A percentile compares a stretch with the other conserved stretches of the same genome.
Evolutionary conservation across 306 rosid genomes (phyloP).

Genomic region (Corylus avellana): DNA sequence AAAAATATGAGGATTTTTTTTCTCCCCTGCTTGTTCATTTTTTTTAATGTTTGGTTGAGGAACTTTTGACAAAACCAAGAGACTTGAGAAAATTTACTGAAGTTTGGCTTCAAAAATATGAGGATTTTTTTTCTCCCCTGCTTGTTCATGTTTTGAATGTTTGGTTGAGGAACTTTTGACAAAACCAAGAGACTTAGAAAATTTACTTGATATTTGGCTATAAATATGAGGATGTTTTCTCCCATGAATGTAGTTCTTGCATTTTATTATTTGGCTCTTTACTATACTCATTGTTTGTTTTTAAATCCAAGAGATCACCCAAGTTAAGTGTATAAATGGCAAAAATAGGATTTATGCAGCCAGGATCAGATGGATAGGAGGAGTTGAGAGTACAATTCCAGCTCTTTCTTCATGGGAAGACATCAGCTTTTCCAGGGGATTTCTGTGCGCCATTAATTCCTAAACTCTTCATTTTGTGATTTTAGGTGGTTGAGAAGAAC

Average conservation of each 20-base stretch:
- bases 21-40: not conserved
- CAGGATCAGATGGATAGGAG: not conserved
- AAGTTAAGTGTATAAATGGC: not conserved
- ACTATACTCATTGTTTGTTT: no score
- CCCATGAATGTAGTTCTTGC: no score
- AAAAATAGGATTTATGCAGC: not conserved
- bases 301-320: no score
- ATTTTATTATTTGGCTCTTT: no score
- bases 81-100: not conserved
- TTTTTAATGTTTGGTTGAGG: not conserved
- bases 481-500: slow-evolving; percentile 40
- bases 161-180: not conserved
- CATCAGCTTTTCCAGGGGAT: not conserved
- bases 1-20: not conserved
- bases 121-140: no score
- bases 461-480: slow-evolving; percentile 9
- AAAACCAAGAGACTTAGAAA: not conserved
- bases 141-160: not conserved
- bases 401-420: no score
- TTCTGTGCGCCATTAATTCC: not conserved
- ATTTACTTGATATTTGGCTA: not conserved
- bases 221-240: not conserved
- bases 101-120: not conserved
- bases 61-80: not conserved
- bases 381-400: no score